Percentiles rank a stretch among this genome's conserved stretches.
Conservation (phyloP, 768 basidiomycete genomes). For the Psilocybe azurescens region DNA sequence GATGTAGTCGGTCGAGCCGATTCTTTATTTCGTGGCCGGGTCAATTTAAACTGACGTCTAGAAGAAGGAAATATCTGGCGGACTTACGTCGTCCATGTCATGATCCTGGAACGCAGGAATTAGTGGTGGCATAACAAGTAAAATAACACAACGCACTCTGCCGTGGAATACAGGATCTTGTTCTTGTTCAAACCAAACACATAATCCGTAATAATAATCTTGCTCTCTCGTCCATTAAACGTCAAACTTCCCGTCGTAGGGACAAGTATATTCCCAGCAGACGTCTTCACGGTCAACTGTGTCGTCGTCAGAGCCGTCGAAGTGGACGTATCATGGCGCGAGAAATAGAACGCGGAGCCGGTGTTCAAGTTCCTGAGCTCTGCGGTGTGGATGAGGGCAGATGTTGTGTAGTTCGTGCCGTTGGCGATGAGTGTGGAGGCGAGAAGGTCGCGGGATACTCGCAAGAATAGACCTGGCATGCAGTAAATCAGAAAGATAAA, state of each 20-base stretch:
- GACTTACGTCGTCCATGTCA: conserved; percentile 59
- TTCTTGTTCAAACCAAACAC: conserved; percentile 41
- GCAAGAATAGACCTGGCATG: conserved; percentile 49
- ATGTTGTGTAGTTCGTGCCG: conserved; percentile 55
- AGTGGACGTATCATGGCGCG: conserved; percentile 50
- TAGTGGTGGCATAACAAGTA: not conserved
- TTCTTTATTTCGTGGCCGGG: conserved; percentile 27
- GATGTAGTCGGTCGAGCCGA: conserved; percentile 46
- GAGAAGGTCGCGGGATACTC: conserved; percentile 54
- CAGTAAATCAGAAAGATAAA: not conserved
- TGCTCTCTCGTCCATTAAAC: conserved; percentile 53
- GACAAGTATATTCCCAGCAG: conserved; percentile 41
- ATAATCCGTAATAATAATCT: conserved; percentile 55
- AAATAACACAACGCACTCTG: conserved; percentile 39
- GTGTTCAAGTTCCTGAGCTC: conserved; percentile 52
- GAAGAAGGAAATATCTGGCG: not conserved
- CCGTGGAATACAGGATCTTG: conserved; percentile 49
- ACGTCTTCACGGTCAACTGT: conserved; percentile 47
- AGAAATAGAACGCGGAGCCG: conserved; percentile 52
- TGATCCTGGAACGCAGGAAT: conserved; percentile 37
- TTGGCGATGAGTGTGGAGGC: conserved; percentile 50
- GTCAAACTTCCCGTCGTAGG: conserved; percentile 44
- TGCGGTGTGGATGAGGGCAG: conserved; percentile 46
- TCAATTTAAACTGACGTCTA: not conserved
- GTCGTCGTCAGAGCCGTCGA: conserved; percentile 51